These are phyloP conservation scores for Cladosporium phlei DNA, from an alignment of 2,329 filamentous ascomycete species.

Conservation along the genomic window DNA sequence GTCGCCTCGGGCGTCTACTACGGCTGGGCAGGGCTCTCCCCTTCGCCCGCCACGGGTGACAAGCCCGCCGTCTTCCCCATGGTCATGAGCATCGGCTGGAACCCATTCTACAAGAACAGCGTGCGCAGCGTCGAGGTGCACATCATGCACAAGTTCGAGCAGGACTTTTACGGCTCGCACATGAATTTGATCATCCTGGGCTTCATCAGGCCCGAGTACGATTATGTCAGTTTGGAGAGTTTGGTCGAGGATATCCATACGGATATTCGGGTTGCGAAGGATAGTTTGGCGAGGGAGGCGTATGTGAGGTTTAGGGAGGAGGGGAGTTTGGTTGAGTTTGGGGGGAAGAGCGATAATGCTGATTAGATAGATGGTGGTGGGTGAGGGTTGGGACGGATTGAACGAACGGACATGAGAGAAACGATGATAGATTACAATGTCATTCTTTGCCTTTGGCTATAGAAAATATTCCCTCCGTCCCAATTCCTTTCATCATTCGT, in stretches of 20 bases:
- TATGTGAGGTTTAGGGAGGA: constrained; percentile 54
- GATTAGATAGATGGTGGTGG: not conserved
- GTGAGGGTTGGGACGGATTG: too few relatives aligned
- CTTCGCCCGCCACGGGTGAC: constrained; percentile 25
- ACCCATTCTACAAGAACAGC: constrained; percentile 93
- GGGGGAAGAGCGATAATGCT: constrained; percentile 28
- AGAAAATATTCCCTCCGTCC: not conserved
- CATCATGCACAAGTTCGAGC: constrained; percentile 68
- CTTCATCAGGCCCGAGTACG: constrained; percentile 82
- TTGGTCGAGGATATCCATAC: constrained; percentile 82
- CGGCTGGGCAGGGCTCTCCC: constrained; percentile 71
- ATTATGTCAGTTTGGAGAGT: constrained; percentile 79
- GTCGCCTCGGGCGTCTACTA: constrained; percentile 84
- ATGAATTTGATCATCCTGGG: constrained; percentile 79
- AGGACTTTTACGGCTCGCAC: constrained; percentile 79
- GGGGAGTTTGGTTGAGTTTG: constrained; percentile 35
- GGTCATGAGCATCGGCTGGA: constrained; percentile 94
- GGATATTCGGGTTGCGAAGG: constrained; percentile 77
- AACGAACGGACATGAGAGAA: too few relatives aligned
- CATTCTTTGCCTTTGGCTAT: too few relatives aligned
- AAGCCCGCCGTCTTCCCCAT: constrained; percentile 62
- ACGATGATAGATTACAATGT: too few relatives aligned
- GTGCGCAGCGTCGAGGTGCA: constrained; percentile 63
- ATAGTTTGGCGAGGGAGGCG: constrained; percentile 62
- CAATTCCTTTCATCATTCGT: not conserved